Percentiles rank a stretch among this genome's conserved stretches.
Evolutionary conservation across 2,329 filamentous ascomycete genomes (phyloP).

Genomic region (Rutstroemia sp.): DNA sequence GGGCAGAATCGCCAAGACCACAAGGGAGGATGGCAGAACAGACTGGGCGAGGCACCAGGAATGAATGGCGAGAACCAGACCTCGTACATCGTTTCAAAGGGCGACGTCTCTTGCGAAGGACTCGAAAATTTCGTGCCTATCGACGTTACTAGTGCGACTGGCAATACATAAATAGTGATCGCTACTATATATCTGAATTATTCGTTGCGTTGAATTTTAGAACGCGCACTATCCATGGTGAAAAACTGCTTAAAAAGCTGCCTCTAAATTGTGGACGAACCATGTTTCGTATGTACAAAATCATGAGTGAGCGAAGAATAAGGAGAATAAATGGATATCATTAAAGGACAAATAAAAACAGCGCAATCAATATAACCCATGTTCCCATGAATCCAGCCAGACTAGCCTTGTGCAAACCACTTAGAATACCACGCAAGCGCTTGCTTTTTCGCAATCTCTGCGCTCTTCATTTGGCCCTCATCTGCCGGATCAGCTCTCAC

Average conservation of each 20-base stretch:
- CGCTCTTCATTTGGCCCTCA: slow-evolving; percentile 27
- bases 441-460: slow-evolving; percentile 32
- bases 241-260: too few species aligned
- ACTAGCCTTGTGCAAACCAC: slow-evolving; percentile 11
- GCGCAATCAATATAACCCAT: too few species aligned
- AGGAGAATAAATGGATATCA: too few species aligned
- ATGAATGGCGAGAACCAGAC: too few species aligned
- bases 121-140: not conserved
- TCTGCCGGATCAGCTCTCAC: slow-evolving; percentile 30
- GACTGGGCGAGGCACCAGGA: not conserved
- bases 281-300: too few species aligned
- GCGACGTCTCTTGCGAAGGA: not conserved
- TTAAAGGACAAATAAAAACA: not conserved
- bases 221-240: too few species aligned
- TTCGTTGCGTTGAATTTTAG: too few species aligned
- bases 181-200: too few species aligned
- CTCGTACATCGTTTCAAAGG: not conserved
- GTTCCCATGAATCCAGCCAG: too few species aligned
- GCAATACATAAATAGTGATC: not conserved
- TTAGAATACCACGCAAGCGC: slow-evolving; percentile 31
- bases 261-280: too few species aligned
- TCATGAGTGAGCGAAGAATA: too few species aligned
- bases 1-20: not conserved
- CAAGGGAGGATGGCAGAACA: not conserved
- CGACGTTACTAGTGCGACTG: not conserved